Conservation (phyloP, 768 basidiomycete species). For the Cystofilobasidium macerans region DNA sequence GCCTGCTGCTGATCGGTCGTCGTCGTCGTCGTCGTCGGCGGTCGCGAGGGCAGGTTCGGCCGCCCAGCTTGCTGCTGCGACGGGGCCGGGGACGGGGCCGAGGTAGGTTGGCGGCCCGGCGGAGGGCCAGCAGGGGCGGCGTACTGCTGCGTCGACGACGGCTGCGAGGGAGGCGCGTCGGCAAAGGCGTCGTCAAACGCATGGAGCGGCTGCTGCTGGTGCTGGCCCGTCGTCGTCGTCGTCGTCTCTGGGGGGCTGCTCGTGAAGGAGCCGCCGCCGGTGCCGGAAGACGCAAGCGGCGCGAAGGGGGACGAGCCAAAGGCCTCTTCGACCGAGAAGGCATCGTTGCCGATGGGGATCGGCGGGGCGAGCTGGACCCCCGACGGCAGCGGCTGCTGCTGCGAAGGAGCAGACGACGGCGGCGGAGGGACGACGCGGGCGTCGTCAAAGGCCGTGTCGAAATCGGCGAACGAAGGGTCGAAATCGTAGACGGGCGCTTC, state of each 20-base stretch:
- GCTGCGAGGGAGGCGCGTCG: constrained; percentile 38
- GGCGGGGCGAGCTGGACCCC: no score
- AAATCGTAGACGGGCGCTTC: constrained; percentile 28
- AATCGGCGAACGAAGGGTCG: constrained; percentile 37
- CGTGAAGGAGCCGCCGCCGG: constrained; percentile 6
- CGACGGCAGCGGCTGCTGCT: constrained; percentile 4
- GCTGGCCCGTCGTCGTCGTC: constrained; percentile 13
- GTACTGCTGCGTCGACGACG: constrained; percentile 19
- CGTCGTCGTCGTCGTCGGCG: background rate
- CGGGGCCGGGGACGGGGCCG: no score
- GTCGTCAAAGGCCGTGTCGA: constrained; percentile 39
- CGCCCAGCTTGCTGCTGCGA: background rate
- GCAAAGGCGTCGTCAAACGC: constrained; percentile 53
- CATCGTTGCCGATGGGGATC: no score
- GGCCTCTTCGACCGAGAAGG: constrained; percentile 44
- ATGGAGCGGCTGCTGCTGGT: no score
- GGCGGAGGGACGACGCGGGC: constrained; percentile 37
- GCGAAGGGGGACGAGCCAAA: constrained; percentile 39
- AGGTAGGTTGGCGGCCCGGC: no score
- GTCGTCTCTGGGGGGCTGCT: constrained; percentile 29
- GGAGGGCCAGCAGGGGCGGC: constrained; percentile 22
- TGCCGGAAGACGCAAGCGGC: no score
- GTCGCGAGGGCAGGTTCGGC: constrained; percentile 15
- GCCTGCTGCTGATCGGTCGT: no score
- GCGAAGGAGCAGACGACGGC: constrained; percentile 42